Evolutionary conservation across 2,329 filamentous ascomycete species (phyloP).

Genomic region (Simplicillium aogashimaense): DNA sequence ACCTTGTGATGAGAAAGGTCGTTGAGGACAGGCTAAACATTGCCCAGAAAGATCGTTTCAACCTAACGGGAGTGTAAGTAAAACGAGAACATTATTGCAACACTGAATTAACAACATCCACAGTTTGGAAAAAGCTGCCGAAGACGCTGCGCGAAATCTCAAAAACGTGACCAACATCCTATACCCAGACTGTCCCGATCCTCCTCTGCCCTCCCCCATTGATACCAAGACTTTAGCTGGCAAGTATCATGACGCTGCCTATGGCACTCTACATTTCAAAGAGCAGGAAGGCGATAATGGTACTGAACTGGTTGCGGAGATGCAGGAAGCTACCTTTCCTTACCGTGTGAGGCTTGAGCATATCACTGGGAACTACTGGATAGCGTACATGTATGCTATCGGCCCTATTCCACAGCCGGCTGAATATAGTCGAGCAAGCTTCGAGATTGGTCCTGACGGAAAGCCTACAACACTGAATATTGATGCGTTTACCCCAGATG

Average conservation of each 20-base stretch:
- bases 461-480: constrained; percentile 5
- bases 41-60: constrained; percentile 10
- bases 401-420: not conserved
- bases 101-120: not conserved
- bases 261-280: constrained; percentile 12
- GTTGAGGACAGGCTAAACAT: constrained; percentile 19
- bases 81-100: no score
- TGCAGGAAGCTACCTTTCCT: constrained; percentile 7
- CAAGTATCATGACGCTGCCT: constrained; percentile 33
- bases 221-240: constrained; percentile 23
- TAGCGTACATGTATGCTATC: constrained; percentile 9
- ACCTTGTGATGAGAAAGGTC: constrained; percentile 16
- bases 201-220: constrained; percentile 24
- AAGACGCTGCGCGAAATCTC: constrained; percentile 9
- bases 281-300: no score
- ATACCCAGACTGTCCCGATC: constrained; percentile 26
- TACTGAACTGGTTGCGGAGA: constrained; percentile 8
- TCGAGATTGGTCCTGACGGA: not conserved
- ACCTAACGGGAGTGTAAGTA: constrained; percentile 12
- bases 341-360: constrained; percentile 14
- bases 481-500: not conserved
- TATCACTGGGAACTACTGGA: constrained; percentile 17
- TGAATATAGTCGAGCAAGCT: not conserved
- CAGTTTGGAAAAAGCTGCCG: constrained; percentile 1
- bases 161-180: constrained; percentile 21